Conservation (phyloP, 1,139 yeast species). For the Yamadazyma blattariae region DNA sequence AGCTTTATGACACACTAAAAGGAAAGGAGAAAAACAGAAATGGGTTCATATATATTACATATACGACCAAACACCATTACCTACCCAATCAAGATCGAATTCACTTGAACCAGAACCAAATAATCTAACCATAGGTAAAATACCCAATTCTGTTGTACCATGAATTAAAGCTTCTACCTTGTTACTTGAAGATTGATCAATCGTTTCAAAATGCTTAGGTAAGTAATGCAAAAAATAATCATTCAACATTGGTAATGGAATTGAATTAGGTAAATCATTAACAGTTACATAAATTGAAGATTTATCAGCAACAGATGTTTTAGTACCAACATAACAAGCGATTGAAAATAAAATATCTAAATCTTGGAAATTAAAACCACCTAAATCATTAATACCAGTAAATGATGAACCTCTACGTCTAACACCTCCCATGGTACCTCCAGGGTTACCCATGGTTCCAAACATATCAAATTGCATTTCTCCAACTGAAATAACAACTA, state of each 20-base stretch:
- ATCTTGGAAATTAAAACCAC: constrained; percentile 43
- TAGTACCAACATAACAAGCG: constrained; percentile 29
- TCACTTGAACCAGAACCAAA: constrained; percentile 27
- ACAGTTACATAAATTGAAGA: constrained; percentile 20
- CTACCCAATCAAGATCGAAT: constrained; percentile 39
- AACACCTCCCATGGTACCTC: constrained; percentile 10
- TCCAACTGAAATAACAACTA: constrained; percentile 35
- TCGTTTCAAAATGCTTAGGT: constrained; percentile 19
- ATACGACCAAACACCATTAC: constrained; percentile 29
- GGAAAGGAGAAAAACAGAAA: no score
- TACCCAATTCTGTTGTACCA: constrained; percentile 17
- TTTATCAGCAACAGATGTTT: constrained; percentile 16
- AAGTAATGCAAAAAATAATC: constrained; percentile 38
- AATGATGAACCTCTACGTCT: constrained; percentile 36
- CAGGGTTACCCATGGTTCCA: constrained; percentile 19
- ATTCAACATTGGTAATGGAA: constrained; percentile 36
- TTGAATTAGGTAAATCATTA: constrained; percentile 33
- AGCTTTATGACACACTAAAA: no score
- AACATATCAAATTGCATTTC: constrained; percentile 30
- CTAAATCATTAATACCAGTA: constrained; percentile 38
- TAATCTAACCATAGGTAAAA: constrained; percentile 35
- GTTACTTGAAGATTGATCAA: constrained; percentile 14
- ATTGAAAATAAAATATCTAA: constrained; percentile 34
- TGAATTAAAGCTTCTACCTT: constrained; percentile 25
- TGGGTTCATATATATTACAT: neutral